Evolutionary conservation across 495 filamentous ascomycete species (phyloP), one percentile per base, ranked within the genome.

Genomic region (Ramalina intermedia): DNA sequence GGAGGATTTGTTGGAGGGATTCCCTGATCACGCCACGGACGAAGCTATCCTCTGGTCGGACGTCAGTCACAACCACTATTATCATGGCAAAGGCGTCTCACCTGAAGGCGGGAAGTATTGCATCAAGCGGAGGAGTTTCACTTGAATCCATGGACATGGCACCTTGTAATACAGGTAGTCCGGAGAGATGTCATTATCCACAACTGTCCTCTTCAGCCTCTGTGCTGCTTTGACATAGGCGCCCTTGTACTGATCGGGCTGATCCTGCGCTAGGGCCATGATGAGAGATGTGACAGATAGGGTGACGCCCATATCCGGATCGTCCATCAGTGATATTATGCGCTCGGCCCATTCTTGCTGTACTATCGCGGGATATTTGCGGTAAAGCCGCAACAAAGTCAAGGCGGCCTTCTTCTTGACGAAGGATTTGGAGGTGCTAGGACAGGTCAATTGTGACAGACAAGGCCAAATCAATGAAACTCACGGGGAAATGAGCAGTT

Each of bases 151-250:
- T 9, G 93, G 93, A 61, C 90, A 96, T 8, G 93, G 93, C 24
- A 99, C 93, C 49, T 95, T 95, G 72, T 99, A 99, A 65, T 99
- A 99, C 37, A 94, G 69, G 58, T 99, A 99, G 61, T 96, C 91
- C 24, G 76, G 68, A 1, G 83, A 72, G 58, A 83, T 88, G 45
- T 96, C 89, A 35, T 82, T 83, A 61, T 96, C 89, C 16, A 96
- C 79, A 23, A 94, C 72, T 37, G 95, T 82, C 50, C 81, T 78
- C 70, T 95, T 96, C 57, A 99, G 61, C 37, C 88, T 73, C 49
- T 82, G 79, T 0, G 91, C 93, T 35, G 88, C 89, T 61, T 96
- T 99, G 50, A 86, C 81, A 59, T 95, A 96, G 58, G 85, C 81
- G 18, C 87, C 88, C 64, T 87, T 89, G 67, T 95, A 99, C 60